phyloP scores from a whole-genome alignment of 2,329 filamentous ascomycete genomes.

The Calonectria pseudoreteaudii region DNA sequence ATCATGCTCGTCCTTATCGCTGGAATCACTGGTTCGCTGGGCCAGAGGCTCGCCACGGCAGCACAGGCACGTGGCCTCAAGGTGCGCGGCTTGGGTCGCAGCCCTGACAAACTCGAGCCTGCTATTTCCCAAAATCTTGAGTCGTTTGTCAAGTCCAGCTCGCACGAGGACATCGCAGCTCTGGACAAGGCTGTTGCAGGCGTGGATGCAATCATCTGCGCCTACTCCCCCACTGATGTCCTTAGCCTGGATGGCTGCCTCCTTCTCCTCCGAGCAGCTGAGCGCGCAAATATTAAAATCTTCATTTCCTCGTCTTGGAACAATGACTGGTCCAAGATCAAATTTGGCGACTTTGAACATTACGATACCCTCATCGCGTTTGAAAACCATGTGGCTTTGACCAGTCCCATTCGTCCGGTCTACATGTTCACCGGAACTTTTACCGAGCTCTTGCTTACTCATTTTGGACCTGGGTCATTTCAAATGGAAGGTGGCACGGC shows the following conservation, averaged over 20 bases:
- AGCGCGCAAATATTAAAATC: background rate
- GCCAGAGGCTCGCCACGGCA: background rate
- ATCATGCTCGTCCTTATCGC: background rate
- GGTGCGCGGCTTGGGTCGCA: background rate
- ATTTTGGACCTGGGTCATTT: background rate
- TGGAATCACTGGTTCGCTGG: background rate
- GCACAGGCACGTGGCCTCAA: background rate
- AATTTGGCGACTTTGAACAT: background rate
- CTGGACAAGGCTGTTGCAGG: constrained; percentile 46
- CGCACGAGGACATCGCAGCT: constrained; percentile 46
- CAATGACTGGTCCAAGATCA: background rate
- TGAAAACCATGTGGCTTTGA: background rate
- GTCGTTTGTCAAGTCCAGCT: constrained; percentile 27
- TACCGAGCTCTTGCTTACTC: background rate
- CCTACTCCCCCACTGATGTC: background rate
- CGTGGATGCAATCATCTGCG: constrained; percentile 49
- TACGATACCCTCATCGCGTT: background rate
- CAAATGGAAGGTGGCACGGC: background rate
- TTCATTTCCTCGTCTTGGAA: background rate
- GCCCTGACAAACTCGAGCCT: background rate
- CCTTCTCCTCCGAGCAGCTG: background rate
- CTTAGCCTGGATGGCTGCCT: background rate
- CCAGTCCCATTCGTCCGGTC: background rate
- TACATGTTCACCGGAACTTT: background rate
- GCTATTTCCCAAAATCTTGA: background rate